Conservation (phyloP, 1,284 basidiomycete genomes). For the Lentinula novae-zelandiae region DNA sequence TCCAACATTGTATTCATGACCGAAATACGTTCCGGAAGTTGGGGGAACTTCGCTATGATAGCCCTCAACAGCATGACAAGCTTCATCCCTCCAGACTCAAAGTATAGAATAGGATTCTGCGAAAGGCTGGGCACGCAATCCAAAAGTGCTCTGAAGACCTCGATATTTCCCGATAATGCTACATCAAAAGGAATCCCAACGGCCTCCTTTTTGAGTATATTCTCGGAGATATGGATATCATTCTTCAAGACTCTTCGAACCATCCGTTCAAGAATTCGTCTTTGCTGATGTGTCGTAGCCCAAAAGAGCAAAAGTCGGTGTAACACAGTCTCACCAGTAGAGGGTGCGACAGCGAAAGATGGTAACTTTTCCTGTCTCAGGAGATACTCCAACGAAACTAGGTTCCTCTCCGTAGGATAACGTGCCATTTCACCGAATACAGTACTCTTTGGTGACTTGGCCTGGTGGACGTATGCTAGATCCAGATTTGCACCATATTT, state of each 20-base stretch:
- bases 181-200: neutral
- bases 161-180: slow-evolving; percentile 3
- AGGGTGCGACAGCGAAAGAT: neutral
- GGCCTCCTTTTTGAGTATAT: neutral
- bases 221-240: neutral
- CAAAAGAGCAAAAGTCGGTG: neutral
- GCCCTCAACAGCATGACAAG: neutral
- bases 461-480: neutral
- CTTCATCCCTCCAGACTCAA: neutral
- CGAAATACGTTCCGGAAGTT: neutral
- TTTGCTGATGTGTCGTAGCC: neutral
- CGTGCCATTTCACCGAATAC: slow-evolving; percentile 8
- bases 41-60: neutral
- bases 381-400: slow-evolving; percentile 8
- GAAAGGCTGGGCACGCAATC: slow-evolving; percentile 1
- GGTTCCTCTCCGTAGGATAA: slow-evolving; percentile 2
- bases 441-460: neutral
- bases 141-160: slow-evolving; percentile 5
- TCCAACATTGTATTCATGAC: neutral
- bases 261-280: neutral
- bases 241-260: neutral
- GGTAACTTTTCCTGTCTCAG: neutral
- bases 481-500: slow-evolving; percentile 10
- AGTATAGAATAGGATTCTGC: neutral
- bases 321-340: neutral